Percentiles rank a stretch among this genome's conserved stretches.
These are phyloP conservation scores for Ogataea corticis DNA, from an alignment of 805 yeast genomes.

Conservation along the genomic window DNA sequence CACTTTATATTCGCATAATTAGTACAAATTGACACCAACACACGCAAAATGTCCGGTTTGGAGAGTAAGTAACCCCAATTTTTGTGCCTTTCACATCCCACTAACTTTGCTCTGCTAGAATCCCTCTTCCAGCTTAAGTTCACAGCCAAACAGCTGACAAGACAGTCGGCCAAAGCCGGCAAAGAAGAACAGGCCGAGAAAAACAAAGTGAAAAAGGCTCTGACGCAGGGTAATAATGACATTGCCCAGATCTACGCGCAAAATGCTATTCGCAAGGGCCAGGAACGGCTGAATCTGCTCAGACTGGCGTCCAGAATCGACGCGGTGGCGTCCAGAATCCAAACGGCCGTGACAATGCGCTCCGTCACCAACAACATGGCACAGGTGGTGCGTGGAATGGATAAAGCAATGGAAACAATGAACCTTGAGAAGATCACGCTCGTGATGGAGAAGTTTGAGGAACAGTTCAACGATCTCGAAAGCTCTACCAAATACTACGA, in stretches of 20 bases:
- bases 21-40: background rate
- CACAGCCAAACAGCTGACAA: slow-evolving; percentile 88
- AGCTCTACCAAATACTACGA: slow-evolving; percentile 93
- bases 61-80: slow-evolving; percentile 38
- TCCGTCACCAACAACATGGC: slow-evolving; percentile 94
- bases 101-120: slow-evolving; percentile 34
- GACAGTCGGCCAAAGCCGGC: slow-evolving; percentile 88
- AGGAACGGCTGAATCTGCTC: slow-evolving; percentile 79
- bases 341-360: slow-evolving; percentile 97
- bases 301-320: slow-evolving; percentile 88
- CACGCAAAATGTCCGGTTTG: slow-evolving; percentile 38
- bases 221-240: slow-evolving; percentile 82
- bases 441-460: slow-evolving; percentile 96
- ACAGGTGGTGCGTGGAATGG: slow-evolving; percentile 93
- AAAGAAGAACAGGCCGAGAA: slow-evolving; percentile 89
- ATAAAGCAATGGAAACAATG: slow-evolving; percentile 92
- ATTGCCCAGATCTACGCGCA: slow-evolving; percentile 94
- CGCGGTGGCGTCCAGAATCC: slow-evolving; percentile 93
- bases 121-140: slow-evolving; percentile 73
- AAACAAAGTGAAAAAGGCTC: slow-evolving; percentile 85
- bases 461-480: slow-evolving; percentile 93
- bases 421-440: slow-evolving; percentile 88
- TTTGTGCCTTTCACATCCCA: slow-evolving; percentile 6
- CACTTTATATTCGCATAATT: slow-evolving; percentile 1
- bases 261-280: slow-evolving; percentile 89